A percentile compares a stretch with the other conserved stretches of the same genome.
Conservation (phyloP, 2,329 filamentous ascomycete species). For the Sclerotinia minor region DNA sequence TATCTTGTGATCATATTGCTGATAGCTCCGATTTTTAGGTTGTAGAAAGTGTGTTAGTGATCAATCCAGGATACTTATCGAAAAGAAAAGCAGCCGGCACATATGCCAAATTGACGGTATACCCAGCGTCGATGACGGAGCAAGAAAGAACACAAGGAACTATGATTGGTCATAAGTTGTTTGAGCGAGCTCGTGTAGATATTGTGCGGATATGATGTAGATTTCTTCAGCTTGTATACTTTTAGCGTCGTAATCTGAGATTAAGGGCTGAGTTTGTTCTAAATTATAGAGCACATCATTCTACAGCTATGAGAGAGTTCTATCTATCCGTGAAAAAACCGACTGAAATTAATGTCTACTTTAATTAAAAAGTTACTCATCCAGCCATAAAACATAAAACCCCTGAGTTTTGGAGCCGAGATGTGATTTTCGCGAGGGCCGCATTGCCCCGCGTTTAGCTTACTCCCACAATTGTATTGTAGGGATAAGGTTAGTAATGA, state of each 20-base stretch:
- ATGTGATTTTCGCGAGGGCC: constrained; percentile 8
- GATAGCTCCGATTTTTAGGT: constrained; percentile 56
- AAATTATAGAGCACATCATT: neutral
- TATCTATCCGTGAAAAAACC: neutral
- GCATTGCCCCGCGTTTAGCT: constrained; percentile 16
- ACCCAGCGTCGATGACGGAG: constrained; percentile 61
- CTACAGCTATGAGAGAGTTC: neutral
- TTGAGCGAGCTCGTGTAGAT: constrained; percentile 81
- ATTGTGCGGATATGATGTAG: constrained; percentile 68
- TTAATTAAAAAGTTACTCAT: neutral
- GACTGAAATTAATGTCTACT: neutral
- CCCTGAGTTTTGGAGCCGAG: constrained; percentile 9
- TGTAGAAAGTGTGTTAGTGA: constrained; percentile 81
- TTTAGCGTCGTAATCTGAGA: neutral
- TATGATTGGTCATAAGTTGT: constrained; percentile 72
- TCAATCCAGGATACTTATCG: constrained; percentile 87
- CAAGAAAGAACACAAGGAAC: constrained; percentile 56
- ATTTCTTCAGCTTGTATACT: neutral
- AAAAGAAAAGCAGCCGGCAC: constrained; percentile 84
- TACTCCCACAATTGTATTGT: neutral
- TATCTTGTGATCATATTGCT: neutral
- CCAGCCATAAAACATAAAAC: too few species aligned
- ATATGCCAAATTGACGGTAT: constrained; percentile 76
- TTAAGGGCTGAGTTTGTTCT: neutral
- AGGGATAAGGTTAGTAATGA: constrained; percentile 12